Base-by-base conservation (phyloP, 805 yeast genomes). In the Candida sakaeoensis region DNA sequence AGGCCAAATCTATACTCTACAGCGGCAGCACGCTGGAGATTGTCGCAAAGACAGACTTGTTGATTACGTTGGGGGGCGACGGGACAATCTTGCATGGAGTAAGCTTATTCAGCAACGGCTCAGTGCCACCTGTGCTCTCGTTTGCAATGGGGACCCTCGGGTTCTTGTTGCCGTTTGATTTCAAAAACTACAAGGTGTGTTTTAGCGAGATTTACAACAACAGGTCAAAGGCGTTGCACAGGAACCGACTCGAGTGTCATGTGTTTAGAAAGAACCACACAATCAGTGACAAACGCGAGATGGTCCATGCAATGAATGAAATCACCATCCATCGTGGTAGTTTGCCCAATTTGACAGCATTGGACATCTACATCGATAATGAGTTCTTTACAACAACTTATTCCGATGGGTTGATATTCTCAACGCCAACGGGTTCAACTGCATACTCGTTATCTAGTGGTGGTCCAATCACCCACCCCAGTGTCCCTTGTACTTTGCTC, bases 361-460 rank as follows among this genome's bases (percentile, higher is more conserved):
- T 91, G 43, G 96, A 90, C 49, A 81, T 91, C n/a, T 79, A 72
- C 48, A 82, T 90, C 19, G 93, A 90, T 58, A 88, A 86, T 16
- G 82, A 85, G 56, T 84, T 82, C 53, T 65, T 91, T 39, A 91
- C 98, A 6, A 77, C 90, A 39, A 89, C 96, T 4, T 85, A 91
- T 0, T 96, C 95, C 1, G 98, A 91, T 60, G 98, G 98, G 27
- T 74, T 90, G 7, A 77, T 81, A 4, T 70, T 88, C 33, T 74
- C 93, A 2, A 85, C 97, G 0, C 98, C 98, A 13, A 90, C 97
- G 0, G 98, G 98, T 0, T 86, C 95, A 8, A 90, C 97, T 0
- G 96, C 97, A 0, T 90, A 90, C 55, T 85, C 95, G 0, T 65
- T 90, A 38, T 77, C 87, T 21, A 79, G 95, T 1, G 97, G 98